Percentiles rank a stretch among this genome's conserved stretches.
These are phyloP conservation scores for Fusarium sp. DNA, from an alignment of 2,329 filamentous ascomycete genomes.

Conservation along the genomic window DNA sequence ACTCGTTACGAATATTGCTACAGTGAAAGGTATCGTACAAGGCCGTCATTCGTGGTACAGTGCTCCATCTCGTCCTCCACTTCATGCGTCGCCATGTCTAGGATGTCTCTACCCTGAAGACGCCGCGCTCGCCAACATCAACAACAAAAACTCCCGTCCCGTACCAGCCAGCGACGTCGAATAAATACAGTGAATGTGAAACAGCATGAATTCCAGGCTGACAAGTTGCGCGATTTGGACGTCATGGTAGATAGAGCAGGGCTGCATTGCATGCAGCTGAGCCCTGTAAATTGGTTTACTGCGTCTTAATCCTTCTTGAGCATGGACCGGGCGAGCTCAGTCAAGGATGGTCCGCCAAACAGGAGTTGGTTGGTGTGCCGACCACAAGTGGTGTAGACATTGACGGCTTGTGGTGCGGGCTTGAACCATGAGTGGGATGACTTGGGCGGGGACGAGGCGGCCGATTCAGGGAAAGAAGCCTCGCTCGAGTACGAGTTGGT, in stretches of 20 bases:
- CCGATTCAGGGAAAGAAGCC: constrained; percentile 38
- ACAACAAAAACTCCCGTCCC: constrained; percentile 33
- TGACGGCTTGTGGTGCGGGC: constrained; percentile 55
- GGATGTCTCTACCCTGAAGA: constrained; percentile 29
- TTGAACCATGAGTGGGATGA: constrained; percentile 49
- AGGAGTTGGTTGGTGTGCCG: constrained; percentile 66
- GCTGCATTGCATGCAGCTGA: not conserved
- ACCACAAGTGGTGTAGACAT: constrained; percentile 66
- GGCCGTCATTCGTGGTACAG: constrained; percentile 19
- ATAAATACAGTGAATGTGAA: constrained; percentile 18
- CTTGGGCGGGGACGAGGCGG: constrained; percentile 46
- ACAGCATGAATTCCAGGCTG: constrained; percentile 12
- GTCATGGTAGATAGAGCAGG: constrained; percentile 8
- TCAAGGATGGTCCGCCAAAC: constrained; percentile 61
- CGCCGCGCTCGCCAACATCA: constrained; percentile 28
- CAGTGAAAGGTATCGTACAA: constrained; percentile 34
- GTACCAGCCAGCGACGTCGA: constrained; percentile 45
- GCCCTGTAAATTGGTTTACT: not conserved
- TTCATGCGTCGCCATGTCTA: constrained; percentile 6
- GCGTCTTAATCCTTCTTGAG: constrained; percentile 48
- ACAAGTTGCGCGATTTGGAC: constrained; percentile 11
- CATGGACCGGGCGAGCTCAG: constrained; percentile 56
- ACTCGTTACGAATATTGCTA: constrained; percentile 38
- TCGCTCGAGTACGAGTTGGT: constrained; percentile 48
- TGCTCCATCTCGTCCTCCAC: constrained; percentile 15